Evolutionary conservation across 805 yeast species (phyloP).

Genomic region (Kazachstania taianensis): DNA sequence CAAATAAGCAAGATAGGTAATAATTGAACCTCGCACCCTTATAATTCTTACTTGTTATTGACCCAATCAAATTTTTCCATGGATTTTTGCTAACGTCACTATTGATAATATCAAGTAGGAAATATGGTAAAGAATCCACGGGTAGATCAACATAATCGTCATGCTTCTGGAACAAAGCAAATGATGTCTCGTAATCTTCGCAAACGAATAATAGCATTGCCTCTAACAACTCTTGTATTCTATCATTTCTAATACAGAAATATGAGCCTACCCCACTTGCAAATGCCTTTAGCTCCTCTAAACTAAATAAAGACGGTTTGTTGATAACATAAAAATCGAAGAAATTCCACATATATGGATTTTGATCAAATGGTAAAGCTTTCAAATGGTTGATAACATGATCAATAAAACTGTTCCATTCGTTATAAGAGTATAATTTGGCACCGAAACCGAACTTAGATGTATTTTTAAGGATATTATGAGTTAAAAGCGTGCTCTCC

Average conservation of each 20-base stretch:
- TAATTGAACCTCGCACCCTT: slow-evolving; percentile 18
- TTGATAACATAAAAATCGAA: slow-evolving; percentile 13
- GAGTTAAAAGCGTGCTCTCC: slow-evolving; percentile 15
- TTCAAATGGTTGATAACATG: slow-evolving; percentile 12
- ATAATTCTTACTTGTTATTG: slow-evolving; percentile 11
- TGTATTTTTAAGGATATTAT: slow-evolving; percentile 14
- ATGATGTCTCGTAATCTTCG: slow-evolving; percentile 20
- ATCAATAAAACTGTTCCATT: slow-evolving; percentile 14
- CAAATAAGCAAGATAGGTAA: slow-evolving; percentile 20
- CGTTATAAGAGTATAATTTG: slow-evolving; percentile 17
- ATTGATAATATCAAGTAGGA: slow-evolving; percentile 10
- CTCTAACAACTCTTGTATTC: slow-evolving; percentile 20
- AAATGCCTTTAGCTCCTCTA: slow-evolving; percentile 7
- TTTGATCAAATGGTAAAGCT: slow-evolving; percentile 7
- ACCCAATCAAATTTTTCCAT: slow-evolving; percentile 19
- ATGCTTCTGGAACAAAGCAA: slow-evolving; percentile 19
- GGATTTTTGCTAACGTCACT: slow-evolving; percentile 6
- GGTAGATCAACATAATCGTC: slow-evolving; percentile 15
- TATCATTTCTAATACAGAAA: slow-evolving; percentile 15
- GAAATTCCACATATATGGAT: slow-evolving; percentile 16
- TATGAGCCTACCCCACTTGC: slow-evolving; percentile 13
- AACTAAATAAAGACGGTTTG: slow-evolving; percentile 1
- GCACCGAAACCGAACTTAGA: slow-evolving; percentile 21
- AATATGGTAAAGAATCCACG: slow-evolving; percentile 12
- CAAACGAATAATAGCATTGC: slow-evolving; percentile 20